Percentiles rank a stretch among this genome's conserved stretches.
These are phyloP conservation scores for Lepidium didymum DNA, from an alignment of 345 rosid genomes.

Conservation along the genomic window DNA sequence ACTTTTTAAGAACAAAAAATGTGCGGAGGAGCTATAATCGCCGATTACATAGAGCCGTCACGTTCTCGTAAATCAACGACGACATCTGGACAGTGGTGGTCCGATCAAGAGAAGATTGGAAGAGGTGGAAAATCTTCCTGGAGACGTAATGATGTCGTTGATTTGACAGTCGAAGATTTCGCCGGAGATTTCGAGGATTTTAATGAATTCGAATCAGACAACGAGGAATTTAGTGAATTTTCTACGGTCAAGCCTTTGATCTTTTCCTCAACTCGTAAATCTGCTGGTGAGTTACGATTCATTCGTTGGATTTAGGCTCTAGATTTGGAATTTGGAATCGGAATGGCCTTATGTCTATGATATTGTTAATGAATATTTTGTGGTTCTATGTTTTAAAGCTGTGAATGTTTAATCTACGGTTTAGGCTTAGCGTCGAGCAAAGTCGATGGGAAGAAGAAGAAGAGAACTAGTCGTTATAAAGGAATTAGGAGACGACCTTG, in stretches of 20 bases:
- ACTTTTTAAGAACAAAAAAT: slow-evolving; percentile 22
- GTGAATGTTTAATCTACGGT: not conserved
- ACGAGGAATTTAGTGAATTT: not conserved
- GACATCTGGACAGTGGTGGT: slow-evolving; percentile 38
- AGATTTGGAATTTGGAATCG: not conserved
- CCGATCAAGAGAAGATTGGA: slow-evolving; percentile 11
- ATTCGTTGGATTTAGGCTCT: not conserved
- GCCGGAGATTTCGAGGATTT: slow-evolving; percentile 4
- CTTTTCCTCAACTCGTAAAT: not conserved
- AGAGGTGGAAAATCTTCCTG: slow-evolving; percentile 1
- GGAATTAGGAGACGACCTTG: slow-evolving; percentile 86
- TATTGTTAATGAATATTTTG: no score
- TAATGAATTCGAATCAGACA: not conserved
- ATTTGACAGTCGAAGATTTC: slow-evolving; percentile 34
- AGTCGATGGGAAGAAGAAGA: slow-evolving; percentile 6
- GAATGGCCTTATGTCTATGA: not conserved
- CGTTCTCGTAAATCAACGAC: slow-evolving; percentile 28
- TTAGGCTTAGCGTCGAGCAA: slow-evolving; percentile 4
- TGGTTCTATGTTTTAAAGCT: not conserved
- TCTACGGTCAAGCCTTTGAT: not conserved
- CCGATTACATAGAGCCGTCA: slow-evolving; percentile 31
- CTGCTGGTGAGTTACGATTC: not conserved
- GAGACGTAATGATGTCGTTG: slow-evolving; percentile 12
- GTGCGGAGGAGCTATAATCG: slow-evolving; percentile 75
- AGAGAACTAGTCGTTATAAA: slow-evolving; percentile 43